These are phyloP conservation scores for Paraconiothyrium sp. DNA, from an alignment of 2,329 filamentous ascomycete genomes.

Conservation along the genomic window DNA sequence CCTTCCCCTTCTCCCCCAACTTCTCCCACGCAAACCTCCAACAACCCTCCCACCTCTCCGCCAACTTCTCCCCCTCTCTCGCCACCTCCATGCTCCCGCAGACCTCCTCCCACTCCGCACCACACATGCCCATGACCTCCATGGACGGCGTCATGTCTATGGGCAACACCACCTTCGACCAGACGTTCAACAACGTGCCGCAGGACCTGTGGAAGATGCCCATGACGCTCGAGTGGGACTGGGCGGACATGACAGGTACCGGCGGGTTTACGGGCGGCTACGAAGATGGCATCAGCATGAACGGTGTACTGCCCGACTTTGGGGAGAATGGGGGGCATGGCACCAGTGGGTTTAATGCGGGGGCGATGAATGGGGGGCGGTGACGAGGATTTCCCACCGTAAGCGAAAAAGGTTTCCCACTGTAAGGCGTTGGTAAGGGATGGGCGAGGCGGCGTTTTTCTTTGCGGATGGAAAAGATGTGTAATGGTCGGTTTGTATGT, in stretches of 20 bases:
- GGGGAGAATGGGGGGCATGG: slow-evolving; percentile 32
- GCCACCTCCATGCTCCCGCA: slow-evolving; percentile 43
- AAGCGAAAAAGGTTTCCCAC: too few relatives aligned
- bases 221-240: slow-evolving; percentile 94
- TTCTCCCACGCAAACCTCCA: slow-evolving; percentile 51
- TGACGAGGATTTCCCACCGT: slow-evolving; percentile 13
- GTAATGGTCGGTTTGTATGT: slow-evolving; percentile 4
- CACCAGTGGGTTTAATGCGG: slow-evolving; percentile 47
- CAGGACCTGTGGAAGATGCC: slow-evolving; percentile 96
- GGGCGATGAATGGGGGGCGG: slow-evolving; percentile 43
- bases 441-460: background rate
- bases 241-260: slow-evolving; percentile 62
- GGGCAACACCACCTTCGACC: slow-evolving; percentile 68
- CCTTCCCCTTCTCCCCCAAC: slow-evolving; percentile 52
- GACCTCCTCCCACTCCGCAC: background rate
- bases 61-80: slow-evolving; percentile 44
- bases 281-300: slow-evolving; percentile 51
- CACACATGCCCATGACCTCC: slow-evolving; percentile 26
- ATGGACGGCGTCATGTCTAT: slow-evolving; percentile 33
- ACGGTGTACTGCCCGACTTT: slow-evolving; percentile 48
- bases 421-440: background rate
- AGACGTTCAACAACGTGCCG: slow-evolving; percentile 78
- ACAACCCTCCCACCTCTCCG: slow-evolving; percentile 31
- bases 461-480: background rate
- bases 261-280: slow-evolving; percentile 44